These are phyloP conservation scores for Saccharum spontaneum DNA, from an alignment of 176 grass and related monocot species.

Conservation along the genomic window DNA sequence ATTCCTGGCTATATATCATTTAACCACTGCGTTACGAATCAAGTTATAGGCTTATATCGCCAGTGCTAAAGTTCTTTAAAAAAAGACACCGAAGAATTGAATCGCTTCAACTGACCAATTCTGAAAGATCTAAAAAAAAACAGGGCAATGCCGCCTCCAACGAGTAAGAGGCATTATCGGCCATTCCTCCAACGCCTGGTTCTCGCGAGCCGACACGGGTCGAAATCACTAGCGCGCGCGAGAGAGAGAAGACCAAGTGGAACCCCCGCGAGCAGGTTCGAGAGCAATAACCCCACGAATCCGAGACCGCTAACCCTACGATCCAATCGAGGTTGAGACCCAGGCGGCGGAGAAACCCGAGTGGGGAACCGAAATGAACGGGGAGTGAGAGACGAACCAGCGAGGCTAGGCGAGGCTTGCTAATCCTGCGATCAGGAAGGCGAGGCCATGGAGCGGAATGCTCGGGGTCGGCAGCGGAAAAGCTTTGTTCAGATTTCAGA, in stretches of 20 bases:
- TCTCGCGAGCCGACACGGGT: background rate
- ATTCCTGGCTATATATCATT: background rate
- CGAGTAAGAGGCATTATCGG: background rate
- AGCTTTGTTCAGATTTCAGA: background rate
- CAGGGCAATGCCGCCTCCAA: background rate
- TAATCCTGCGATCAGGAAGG: background rate
- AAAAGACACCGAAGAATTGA: background rate
- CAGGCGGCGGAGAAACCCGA: background rate
- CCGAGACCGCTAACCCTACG: background rate
- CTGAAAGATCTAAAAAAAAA: background rate
- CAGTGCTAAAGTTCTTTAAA: no score
- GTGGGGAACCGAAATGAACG: background rate
- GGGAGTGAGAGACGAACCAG: background rate
- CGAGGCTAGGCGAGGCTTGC: background rate
- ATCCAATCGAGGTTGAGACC: background rate
- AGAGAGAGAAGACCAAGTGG: background rate
- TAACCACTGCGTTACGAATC: background rate
- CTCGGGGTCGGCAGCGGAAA: background rate
- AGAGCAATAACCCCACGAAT: background rate
- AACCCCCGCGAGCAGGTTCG: background rate
- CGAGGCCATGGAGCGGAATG: background rate
- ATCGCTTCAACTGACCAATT: background rate
- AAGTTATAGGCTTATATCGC: background rate
- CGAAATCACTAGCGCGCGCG: background rate
- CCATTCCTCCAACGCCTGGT: background rate